phyloP scores from a whole-genome alignment of 345 rosid species.

The Populus euphratica region DNA sequence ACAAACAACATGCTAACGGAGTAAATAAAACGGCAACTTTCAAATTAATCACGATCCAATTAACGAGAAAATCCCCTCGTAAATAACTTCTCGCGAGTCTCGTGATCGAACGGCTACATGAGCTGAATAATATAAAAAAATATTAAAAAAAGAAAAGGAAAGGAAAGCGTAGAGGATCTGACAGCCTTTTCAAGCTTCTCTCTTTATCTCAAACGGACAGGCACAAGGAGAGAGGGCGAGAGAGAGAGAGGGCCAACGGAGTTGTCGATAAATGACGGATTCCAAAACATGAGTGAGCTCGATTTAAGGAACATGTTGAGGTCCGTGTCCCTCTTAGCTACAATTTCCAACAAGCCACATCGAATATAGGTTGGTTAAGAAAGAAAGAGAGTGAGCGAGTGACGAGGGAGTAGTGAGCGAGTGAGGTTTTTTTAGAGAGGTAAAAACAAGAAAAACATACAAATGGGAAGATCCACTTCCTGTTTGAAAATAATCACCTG shows the following conservation, averaged over 20 bases:
- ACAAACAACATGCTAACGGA: neutral
- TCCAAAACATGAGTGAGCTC: slow-evolving; percentile 19
- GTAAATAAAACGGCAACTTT: neutral
- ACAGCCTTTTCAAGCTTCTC: slow-evolving; percentile 19
- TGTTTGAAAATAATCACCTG: slow-evolving; percentile 79
- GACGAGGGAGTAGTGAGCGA: slow-evolving; percentile 1
- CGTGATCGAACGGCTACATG: neutral
- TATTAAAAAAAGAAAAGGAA: neutral
- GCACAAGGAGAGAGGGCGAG: neutral
- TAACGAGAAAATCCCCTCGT: neutral
- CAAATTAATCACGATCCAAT: neutral
- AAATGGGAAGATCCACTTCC: slow-evolving; percentile 70
- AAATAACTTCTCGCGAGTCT: neutral
- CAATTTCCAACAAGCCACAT: slow-evolving; percentile 44
- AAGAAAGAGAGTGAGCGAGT: slow-evolving; percentile 1
- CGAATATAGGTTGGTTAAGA: slow-evolving; percentile 9
- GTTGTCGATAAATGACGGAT: slow-evolving; percentile 34
- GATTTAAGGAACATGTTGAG: slow-evolving; percentile 40
- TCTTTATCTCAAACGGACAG: slow-evolving; percentile 17
- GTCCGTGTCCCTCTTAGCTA: slow-evolving; percentile 36
- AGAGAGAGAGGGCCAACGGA: neutral
- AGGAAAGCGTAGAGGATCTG: neutral
- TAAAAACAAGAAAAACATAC: neutral
- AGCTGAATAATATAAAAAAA: neutral
- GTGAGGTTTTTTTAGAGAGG: neutral